phyloP scores from a whole-genome alignment of 257 asterid species.

The Linderniella brevidens region DNA sequence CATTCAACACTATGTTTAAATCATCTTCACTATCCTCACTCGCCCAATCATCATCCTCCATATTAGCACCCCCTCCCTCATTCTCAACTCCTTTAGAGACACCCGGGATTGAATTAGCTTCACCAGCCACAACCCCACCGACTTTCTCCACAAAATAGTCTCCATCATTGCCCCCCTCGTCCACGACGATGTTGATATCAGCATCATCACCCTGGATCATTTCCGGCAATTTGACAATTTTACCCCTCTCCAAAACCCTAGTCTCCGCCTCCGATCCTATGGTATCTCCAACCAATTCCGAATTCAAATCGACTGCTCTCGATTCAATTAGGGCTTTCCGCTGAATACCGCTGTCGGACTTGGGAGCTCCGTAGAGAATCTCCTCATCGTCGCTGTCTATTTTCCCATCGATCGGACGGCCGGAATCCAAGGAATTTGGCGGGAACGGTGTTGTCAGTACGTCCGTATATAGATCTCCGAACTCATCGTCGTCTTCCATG shows the following conservation, averaged over 20 bases:
- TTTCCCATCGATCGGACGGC: slow-evolving; percentile 60
- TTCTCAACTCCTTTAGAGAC: slow-evolving; percentile 27
- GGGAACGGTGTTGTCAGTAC: slow-evolving; percentile 22
- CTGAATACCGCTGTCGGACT: slow-evolving; percentile 15
- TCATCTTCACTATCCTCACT: slow-evolving; percentile 70
- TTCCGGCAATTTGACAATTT: slow-evolving; percentile 15
- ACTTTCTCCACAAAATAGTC: slow-evolving; percentile 29
- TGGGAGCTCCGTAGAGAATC: slow-evolving; percentile 24
- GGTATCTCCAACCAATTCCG: slow-evolving; percentile 13
- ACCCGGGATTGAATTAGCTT: slow-evolving; percentile 44
- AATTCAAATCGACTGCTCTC: slow-evolving; percentile 20
- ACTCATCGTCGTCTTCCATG: slow-evolving; percentile 96
- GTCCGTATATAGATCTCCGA: slow-evolving; percentile 95
- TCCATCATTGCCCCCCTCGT: slow-evolving; percentile 42
- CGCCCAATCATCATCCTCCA: slow-evolving; percentile 49
- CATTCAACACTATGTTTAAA: slow-evolving; percentile 68
- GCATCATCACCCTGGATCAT: neutral
- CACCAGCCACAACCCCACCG: slow-evolving; percentile 12
- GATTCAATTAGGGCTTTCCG: slow-evolving; percentile 19
- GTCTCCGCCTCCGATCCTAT: slow-evolving; percentile 11
- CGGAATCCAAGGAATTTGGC: slow-evolving; percentile 13
- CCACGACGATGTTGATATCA: slow-evolving; percentile 13
- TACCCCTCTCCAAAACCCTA: slow-evolving; percentile 49
- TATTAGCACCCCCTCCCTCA: slow-evolving; percentile 17
- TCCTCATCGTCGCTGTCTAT: slow-evolving; percentile 38